Conservation (phyloP, 108 stramenopile genomes). For the Skeletonema potamos region DNA sequence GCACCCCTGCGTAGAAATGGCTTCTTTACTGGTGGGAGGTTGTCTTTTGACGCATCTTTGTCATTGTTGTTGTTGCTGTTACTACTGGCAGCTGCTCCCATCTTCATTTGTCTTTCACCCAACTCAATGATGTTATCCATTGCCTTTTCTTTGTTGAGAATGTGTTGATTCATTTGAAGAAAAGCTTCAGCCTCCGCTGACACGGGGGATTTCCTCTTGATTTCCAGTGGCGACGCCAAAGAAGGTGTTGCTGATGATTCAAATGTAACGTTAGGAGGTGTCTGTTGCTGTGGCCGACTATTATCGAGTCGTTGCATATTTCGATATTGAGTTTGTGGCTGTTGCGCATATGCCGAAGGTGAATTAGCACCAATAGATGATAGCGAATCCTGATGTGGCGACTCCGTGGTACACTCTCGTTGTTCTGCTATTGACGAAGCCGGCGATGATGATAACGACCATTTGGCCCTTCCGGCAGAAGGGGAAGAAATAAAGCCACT, state of each 20-base stretch:
- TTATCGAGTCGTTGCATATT: neutral
- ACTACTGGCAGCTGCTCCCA: neutral
- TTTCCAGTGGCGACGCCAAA: neutral
- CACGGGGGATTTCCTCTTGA: neutral
- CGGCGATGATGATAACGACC: neutral
- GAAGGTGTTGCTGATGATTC: neutral
- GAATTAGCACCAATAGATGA: neutral
- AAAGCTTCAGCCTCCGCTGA: neutral
- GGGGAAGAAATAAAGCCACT: neutral
- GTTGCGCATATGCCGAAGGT: neutral
- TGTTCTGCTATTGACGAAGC: neutral
- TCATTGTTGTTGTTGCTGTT: neutral
- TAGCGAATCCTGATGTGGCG: neutral
- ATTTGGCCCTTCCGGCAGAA: neutral
- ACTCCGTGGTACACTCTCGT: neutral
- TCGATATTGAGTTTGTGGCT: neutral
- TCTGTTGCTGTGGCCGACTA: neutral
- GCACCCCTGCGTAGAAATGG: slow-evolving; percentile 29
- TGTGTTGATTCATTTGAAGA: neutral
- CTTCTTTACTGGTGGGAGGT: neutral
- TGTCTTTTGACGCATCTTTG: neutral
- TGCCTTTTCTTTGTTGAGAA: neutral
- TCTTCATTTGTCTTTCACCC: slow-evolving; percentile 4
- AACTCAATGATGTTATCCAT: neutral
- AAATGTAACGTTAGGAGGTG: neutral